Evolutionary conservation across 2,329 filamentous ascomycete genomes (phyloP).

Genomic region (Paraconiothyrium sp.): DNA sequence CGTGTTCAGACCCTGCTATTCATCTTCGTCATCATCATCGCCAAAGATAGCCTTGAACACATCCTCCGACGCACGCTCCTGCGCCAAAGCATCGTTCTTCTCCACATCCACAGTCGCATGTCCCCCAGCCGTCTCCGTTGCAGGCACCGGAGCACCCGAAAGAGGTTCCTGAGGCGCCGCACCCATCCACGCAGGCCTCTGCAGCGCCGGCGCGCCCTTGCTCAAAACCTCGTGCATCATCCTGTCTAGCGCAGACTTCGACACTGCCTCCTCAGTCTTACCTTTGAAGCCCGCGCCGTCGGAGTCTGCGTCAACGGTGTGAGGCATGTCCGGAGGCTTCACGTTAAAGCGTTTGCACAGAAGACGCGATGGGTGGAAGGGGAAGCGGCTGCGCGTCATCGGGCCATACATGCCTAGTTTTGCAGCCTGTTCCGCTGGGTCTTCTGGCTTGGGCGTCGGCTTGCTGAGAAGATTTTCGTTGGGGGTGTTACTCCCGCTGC

Average conservation of each 20-base stretch:
- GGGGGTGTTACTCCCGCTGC: conserved; percentile 33
- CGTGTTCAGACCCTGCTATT: conserved; percentile 6
- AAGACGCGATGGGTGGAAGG: conserved; percentile 82
- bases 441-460: conserved; percentile 67
- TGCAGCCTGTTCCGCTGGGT: conserved; percentile 87
- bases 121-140: conserved; percentile 5
- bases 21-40: conserved; percentile 67
- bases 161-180: conserved; percentile 9
- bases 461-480: conserved; percentile 54
- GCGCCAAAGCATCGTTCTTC: conserved; percentile 81
- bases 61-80: conserved; percentile 76
- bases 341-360: conserved; percentile 97
- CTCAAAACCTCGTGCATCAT: conserved; percentile 44
- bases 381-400: conserved; percentile 76
- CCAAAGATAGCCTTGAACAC: conserved; percentile 95
- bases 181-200: conserved; percentile 43
- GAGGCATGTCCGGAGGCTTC: conserved; percentile 75
- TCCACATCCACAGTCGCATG: conserved; percentile 70
- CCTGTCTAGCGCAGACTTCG: conserved; percentile 61
- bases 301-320: conserved; percentile 57
- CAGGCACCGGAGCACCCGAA: conserved; percentile 3
- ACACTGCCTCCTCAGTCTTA: conserved; percentile 58
- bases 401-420: conserved; percentile 91
- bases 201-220: conserved; percentile 34
- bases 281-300: conserved; percentile 42